A percentile compares a stretch with the other conserved stretches of the same genome.
Evolutionary conservation across 805 yeast genomes (phyloP).

Genomic region (Teunomyces atbi): DNA sequence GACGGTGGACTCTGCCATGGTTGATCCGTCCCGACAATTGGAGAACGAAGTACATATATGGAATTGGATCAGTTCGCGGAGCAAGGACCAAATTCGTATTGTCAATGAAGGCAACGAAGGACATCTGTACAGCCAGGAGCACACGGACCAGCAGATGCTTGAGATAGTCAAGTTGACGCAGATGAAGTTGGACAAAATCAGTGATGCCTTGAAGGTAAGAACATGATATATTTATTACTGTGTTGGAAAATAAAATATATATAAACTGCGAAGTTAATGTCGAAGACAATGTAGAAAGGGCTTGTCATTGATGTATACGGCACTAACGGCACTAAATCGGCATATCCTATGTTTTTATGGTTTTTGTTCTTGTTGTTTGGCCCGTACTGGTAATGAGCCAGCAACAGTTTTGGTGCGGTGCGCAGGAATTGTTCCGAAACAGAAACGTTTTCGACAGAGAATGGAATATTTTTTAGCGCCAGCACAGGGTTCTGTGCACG

Average conservation of each 20-base stretch:
- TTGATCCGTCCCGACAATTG: slow-evolving; percentile 23
- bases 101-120: slow-evolving; percentile 10
- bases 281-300: no score
- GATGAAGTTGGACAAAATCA: slow-evolving; percentile 36
- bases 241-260: no score
- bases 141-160: slow-evolving; percentile 42
- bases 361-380: not conserved
- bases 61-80: slow-evolving; percentile 61
- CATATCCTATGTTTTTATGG: not conserved
- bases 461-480: not conserved
- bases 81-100: slow-evolving; percentile 17
- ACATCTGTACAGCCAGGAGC: slow-evolving; percentile 10
- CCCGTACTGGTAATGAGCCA: not conserved
- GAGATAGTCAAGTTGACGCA: slow-evolving; percentile 49
- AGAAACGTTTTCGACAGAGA: not conserved
- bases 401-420: not conserved
- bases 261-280: no score
- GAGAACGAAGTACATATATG: slow-evolving; percentile 62
- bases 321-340: not conserved
- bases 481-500: not conserved
- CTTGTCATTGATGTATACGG: no score
- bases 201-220: slow-evolving; percentile 8
- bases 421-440: not conserved
- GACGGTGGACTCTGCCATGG: slow-evolving; percentile 33
- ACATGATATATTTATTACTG: no score